Conservation (phyloP, 2,329 filamentous ascomycete genomes). For the Apiospora sp. region DNA sequence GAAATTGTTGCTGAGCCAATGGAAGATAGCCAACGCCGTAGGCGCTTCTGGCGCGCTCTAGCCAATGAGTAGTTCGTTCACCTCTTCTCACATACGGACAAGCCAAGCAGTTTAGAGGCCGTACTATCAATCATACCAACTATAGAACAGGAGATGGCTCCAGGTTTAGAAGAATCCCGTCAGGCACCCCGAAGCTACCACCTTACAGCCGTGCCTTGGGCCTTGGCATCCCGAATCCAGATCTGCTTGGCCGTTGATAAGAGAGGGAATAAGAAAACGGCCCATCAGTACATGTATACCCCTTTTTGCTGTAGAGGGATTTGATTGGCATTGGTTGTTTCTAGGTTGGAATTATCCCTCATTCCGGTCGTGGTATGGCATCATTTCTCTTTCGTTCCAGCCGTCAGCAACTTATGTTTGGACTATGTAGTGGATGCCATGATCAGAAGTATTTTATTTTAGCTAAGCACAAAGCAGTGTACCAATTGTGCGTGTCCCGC, state of each 20-base stretch:
- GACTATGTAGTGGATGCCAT: neutral
- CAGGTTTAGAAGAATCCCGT: conserved; percentile 1
- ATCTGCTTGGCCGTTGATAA: conserved; percentile 1
- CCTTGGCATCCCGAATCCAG: conserved; percentile 16
- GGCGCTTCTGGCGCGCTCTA: conserved; percentile 16
- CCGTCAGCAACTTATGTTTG: neutral
- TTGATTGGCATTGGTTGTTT: conserved; percentile 15
- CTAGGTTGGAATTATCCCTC: neutral
- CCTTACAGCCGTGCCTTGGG: neutral
- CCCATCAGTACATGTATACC: neutral
- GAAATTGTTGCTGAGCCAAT: neutral
- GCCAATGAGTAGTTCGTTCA: neutral
- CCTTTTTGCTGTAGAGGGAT: neutral
- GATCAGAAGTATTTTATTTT: neutral
- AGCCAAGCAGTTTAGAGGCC: neutral
- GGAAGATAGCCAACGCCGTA: neutral
- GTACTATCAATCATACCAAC: neutral
- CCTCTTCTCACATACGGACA: neutral
- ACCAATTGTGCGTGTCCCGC: neutral
- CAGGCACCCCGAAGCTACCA: neutral
- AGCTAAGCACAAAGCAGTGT: too few relatives aligned
- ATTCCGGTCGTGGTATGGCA: neutral
- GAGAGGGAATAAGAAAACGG: neutral
- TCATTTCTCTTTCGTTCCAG: conserved; percentile 13
- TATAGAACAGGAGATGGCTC: neutral